Evolutionary conservation across 768 basidiomycete genomes (phyloP).

Genomic region (Leccinum arenicola): DNA sequence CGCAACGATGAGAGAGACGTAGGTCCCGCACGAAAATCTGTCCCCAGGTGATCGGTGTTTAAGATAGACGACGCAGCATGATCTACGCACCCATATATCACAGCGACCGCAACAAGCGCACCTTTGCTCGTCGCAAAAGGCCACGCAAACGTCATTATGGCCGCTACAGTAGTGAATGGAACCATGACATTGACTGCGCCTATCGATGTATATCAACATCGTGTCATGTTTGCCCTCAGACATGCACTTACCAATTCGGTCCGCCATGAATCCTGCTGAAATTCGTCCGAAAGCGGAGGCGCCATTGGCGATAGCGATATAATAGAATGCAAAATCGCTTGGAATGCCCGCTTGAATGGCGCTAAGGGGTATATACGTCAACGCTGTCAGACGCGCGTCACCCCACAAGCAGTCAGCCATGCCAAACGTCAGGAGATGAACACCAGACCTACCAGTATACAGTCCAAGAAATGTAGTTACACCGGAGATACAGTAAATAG

Average conservation of each 20-base stretch:
- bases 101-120: slow-evolving; percentile 49
- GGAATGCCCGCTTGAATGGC: slow-evolving; percentile 49
- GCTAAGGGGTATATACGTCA: slow-evolving; percentile 66
- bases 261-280: slow-evolving; percentile 49
- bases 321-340: slow-evolving; percentile 55
- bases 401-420: background rate
- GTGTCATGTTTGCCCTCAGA: background rate
- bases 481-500: slow-evolving; percentile 55
- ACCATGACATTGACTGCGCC: slow-evolving; percentile 69
- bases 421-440: background rate
- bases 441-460: slow-evolving; percentile 51
- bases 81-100: slow-evolving; percentile 60
- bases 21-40: slow-evolving; percentile 63
- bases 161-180: slow-evolving; percentile 56
- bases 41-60: background rate
- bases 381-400: slow-evolving; percentile 35
- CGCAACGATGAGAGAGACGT: slow-evolving; percentile 50
- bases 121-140: slow-evolving; percentile 52
- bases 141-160: slow-evolving; percentile 65
- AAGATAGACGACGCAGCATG: background rate
- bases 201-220: slow-evolving; percentile 17
- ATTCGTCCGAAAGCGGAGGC: slow-evolving; percentile 62
- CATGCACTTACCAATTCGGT: slow-evolving; percentile 44
- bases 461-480: slow-evolving; percentile 66
- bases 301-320: slow-evolving; percentile 67